Evolutionary conservation across 768 basidiomycete genomes (phyloP), one percentile per base, ranked within the genome.

Genomic region (Agaricus blazei): DNA sequence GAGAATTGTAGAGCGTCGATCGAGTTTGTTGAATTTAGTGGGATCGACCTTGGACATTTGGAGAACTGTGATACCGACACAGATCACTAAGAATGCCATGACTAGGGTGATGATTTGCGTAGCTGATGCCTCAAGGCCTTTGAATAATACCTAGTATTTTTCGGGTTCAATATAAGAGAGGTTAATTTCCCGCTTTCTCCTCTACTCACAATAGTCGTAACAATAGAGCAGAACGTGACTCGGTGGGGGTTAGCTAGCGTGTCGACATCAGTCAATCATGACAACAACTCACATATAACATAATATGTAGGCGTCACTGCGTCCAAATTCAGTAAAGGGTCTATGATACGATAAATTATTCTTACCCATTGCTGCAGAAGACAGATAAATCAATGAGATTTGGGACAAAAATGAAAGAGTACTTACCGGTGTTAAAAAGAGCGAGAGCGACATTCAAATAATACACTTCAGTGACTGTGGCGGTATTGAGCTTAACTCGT

Each of bases 21-120:
- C 97, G 63, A 99, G 87, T 47, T 83, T 83, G 56, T 75, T 75
- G 64, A 98, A 78, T 52, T 84, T 71, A 19, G 75, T 77, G 9
- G 97, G 96, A 65, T 99, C 96, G 61, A 98, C 83, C 72, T 92
- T 92, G 67, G 88, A 92, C 82, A 96, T 88, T 71, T 99, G 97
- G 7, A 99, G 84, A 60, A 99, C 85, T 29, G 89, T 90, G 68
- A 98, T 98, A 19, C 96, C 96, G 23, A 92, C 72, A 64, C 90
- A 93, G 52, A 95, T 95, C 56, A 89, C 84, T 59, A 97, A 70
- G 77, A 99, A 98, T 7, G 84, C 95, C 79, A 96, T 81, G 26
- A 96, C 87, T 55, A 98, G 80, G 1, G 94, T 97, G 49, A 98
- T 78, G 51, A 99, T 94, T 61, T 90, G 82, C 1, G 81, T 71